Conservation (phyloP, 352 stramenopile species). For the Aphanomyces astaci region DNA sequence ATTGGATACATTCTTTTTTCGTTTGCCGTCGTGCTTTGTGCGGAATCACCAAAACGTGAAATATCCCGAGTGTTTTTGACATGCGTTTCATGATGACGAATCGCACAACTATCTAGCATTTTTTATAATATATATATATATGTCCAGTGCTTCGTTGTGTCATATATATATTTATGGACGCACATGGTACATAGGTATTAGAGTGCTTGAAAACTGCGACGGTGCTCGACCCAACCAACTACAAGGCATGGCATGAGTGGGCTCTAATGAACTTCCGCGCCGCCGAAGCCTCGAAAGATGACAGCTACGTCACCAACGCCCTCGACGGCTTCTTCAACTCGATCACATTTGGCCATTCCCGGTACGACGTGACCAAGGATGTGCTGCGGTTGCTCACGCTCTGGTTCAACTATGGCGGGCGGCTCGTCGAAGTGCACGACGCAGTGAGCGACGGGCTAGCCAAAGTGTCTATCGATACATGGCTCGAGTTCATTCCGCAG, state of each 20-base stretch:
- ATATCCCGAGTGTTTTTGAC: too few species aligned
- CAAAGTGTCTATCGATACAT: constrained; percentile 95
- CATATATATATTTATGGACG: too few species aligned
- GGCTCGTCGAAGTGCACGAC: constrained; percentile 79
- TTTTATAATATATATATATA: too few species aligned
- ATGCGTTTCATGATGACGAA: too few species aligned
- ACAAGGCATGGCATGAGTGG: constrained; percentile 98
- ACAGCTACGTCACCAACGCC: constrained; percentile 85
- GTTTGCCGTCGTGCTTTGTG: too few species aligned
- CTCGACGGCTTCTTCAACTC: constrained; percentile 97
- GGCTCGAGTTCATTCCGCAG: constrained; percentile 98
- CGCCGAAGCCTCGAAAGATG: constrained; percentile 44
- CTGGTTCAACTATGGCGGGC: constrained; percentile 96
- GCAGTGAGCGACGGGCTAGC: constrained; percentile 84
- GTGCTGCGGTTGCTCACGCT: constrained; percentile 98
- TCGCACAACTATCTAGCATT: too few species aligned
- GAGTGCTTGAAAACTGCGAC: constrained; percentile 76
- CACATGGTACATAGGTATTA: constrained; percentile 31
- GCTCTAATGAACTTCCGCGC: constrained; percentile 96
- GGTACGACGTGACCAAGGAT: constrained; percentile 94
- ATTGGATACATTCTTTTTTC: too few species aligned
- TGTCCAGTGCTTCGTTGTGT: too few species aligned
- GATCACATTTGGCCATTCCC: constrained; percentile 93
- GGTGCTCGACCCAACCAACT: constrained; percentile 83
- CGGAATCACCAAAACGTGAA: too few species aligned